These are phyloP conservation scores for Aspergillus wentii DNA, from an alignment of 495 filamentous ascomycete species.

Conservation along the genomic window DNA sequence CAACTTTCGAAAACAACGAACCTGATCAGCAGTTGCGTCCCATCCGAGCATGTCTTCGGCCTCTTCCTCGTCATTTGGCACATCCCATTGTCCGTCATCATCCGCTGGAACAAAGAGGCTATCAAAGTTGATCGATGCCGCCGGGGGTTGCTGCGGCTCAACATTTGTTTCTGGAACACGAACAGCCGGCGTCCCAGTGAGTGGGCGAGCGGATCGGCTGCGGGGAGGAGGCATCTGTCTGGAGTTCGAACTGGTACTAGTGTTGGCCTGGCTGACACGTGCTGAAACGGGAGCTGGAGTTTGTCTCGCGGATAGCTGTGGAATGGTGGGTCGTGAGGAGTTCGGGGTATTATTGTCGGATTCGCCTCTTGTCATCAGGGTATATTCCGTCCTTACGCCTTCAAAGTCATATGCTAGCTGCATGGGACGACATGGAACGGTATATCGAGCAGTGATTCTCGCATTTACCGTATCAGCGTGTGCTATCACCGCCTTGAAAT, in stretches of 20 bases:
- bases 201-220: constrained; percentile 27
- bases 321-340: constrained; percentile 25
- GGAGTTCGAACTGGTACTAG: constrained; percentile 1
- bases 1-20: constrained; percentile 15
- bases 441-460: constrained; percentile 71
- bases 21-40: constrained; percentile 62
- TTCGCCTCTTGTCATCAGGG: constrained; percentile 92
- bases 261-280: constrained; percentile 11
- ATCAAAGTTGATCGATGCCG: constrained; percentile 61
- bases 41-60: constrained; percentile 75
- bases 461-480: constrained; percentile 77
- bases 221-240: constrained; percentile 21
- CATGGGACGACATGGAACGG: constrained; percentile 73
- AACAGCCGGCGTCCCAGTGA: constrained; percentile 29
- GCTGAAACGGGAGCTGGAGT: constrained; percentile 14
- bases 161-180: constrained; percentile 13
- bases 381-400: constrained; percentile 80
- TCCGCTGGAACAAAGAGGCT: constrained; percentile 75
- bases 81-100: constrained; percentile 77
- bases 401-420: constrained; percentile 73
- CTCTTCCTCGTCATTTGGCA: constrained; percentile 61
- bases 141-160: constrained; percentile 43
- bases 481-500: constrained; percentile 83
- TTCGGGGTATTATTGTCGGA: constrained; percentile 37
- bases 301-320: constrained; percentile 32